These are phyloP conservation scores for Mortierella claussenii DNA, from an alignment of 192 early-diverging fungal genomes.

Conservation along the genomic window DNA sequence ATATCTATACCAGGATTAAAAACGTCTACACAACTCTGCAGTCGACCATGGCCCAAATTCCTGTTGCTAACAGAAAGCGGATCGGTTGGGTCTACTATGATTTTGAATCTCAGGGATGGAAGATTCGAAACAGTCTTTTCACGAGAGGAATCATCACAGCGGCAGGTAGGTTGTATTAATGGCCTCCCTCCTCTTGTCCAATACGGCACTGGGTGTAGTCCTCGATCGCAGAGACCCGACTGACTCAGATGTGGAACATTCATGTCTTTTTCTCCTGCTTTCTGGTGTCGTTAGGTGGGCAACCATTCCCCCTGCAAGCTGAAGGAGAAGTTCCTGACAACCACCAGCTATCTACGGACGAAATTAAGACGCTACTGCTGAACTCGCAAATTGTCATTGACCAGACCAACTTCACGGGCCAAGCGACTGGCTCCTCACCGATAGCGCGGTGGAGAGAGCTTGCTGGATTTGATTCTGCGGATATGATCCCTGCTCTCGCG, in stretches of 20 bases:
- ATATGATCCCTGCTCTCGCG: neutral
- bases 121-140: constrained; percentile 35
- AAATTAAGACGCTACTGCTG: constrained; percentile 22
- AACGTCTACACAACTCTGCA: constrained; percentile 19
- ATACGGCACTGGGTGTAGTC: no score
- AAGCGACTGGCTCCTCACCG: neutral
- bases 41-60: constrained; percentile 16
- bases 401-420: constrained; percentile 11
- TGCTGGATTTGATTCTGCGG: neutral
- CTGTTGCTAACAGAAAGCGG: constrained; percentile 34
- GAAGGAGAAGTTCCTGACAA: constrained; percentile 12
- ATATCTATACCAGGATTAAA: constrained; percentile 43
- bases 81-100: constrained; percentile 56
- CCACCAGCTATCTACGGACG: neutral
- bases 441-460: neutral
- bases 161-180: constrained; percentile 48
- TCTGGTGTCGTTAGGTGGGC: constrained; percentile 11
- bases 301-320: constrained; percentile 27
- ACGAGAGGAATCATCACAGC: constrained; percentile 50
- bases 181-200: neutral
- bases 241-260: no score
- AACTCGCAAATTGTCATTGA: constrained; percentile 38
- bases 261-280: neutral
- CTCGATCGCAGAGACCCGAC: no score
- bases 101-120: constrained; percentile 24